Base-by-base conservation (phyloP, 164 flowering plant genomes). In the Vitis labrusca region DNA sequence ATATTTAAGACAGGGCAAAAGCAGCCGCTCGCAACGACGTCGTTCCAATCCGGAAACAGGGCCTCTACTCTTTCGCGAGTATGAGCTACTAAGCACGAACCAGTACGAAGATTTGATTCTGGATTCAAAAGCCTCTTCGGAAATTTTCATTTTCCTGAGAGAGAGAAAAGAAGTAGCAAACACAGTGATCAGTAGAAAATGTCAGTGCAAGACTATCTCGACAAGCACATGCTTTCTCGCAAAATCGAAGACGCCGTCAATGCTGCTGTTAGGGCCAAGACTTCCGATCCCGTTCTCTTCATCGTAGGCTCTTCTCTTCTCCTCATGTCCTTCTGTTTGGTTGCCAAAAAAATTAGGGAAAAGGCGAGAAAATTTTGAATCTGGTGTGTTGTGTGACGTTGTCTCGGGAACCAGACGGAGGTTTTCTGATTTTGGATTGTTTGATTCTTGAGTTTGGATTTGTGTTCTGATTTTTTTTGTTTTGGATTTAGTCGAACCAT, bases 231-330 rank as follows among this genome's bases (percentile, higher is more conserved):
- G 89, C 98, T 96, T 63, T 89, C 98, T 67, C 93, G 97, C 64
- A 93, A 85, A 73, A 93, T 96, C 73, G 99, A 96, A 73, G 99
- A 93, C 65, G 99, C 98, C 66, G 99, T 96, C 72, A 93, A 96
- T 82, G 99, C 99, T 51, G 99, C 99, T 66, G 99, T 96, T 74
- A 79, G 97, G 80, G 91, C 98, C 14, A 96, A 96, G 72, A 80
- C 97, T 63, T 67, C 87, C 66, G 99, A 96, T 87, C 99, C 99
- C 58, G 94, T 96, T 37, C 89, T 96, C 74, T 93, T 90, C 90
- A 96, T 96, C 71, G 98, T 92, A 83, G 68, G 69, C 57, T 37
- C n/a, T 23, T 9, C 27, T 47, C 44, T 37, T 47, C 49, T 50
- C 56, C n/a, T 62, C 37, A 37, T 65, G 14, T 56, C 16, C 54